Conservation (phyloP, 83 land plant genomes). For the Larix sibirica region DNA sequence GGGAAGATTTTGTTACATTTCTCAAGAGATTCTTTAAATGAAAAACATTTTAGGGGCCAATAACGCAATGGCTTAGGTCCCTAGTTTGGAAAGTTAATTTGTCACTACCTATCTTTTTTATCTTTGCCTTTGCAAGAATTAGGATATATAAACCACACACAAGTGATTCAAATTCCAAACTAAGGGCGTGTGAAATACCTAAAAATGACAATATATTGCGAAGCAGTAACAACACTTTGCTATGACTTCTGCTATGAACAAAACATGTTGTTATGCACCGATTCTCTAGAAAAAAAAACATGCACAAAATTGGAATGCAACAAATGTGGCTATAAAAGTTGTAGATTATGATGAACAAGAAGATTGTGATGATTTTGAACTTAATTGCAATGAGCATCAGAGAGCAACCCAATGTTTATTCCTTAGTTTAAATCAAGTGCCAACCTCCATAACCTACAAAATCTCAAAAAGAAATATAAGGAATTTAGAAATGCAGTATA, state of each 20-base stretch:
- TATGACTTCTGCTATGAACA: neutral
- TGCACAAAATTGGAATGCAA: neutral
- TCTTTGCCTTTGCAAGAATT: neutral
- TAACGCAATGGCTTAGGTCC: too few relatives aligned
- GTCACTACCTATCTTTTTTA: too few relatives aligned
- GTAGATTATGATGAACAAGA: neutral
- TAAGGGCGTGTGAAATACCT: neutral
- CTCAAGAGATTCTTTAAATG: too few relatives aligned
- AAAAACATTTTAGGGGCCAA: too few relatives aligned
- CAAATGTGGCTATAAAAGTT: neutral
- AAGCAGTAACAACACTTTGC: neutral
- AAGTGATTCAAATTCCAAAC: neutral
- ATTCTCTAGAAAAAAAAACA: neutral
- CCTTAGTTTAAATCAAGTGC: constrained; percentile 2
- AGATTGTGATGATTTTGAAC: neutral
- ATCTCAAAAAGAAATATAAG: neutral
- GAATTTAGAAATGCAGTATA: neutral
- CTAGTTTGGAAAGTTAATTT: too few relatives aligned
- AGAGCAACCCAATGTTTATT: neutral
- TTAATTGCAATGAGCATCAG: neutral
- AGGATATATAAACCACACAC: neutral
- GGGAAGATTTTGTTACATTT: too few relatives aligned
- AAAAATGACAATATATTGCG: neutral
- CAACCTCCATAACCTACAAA: constrained; percentile 8
- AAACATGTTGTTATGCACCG: too few relatives aligned